Evolutionary conservation across 495 filamentous ascomycete species (phyloP), one percentile per base, ranked within the genome.

Genomic region (Xylaria sp.): DNA sequence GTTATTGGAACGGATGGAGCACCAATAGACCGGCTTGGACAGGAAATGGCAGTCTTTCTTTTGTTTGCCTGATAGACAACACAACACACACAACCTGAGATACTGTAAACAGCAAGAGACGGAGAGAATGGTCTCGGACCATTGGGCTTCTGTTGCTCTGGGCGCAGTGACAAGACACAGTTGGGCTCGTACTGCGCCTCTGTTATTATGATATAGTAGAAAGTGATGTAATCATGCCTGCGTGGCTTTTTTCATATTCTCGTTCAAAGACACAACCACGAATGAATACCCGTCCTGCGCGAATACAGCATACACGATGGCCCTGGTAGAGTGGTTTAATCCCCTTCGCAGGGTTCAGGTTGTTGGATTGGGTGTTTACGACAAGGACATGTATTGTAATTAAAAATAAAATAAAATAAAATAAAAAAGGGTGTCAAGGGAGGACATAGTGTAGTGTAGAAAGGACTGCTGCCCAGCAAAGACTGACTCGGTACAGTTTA

Each of bases 171-270:
- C 61, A 44, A 52, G 3, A 33, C 29, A 40, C 26, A 53, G 46
- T 67, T 53, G 63, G 63, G 35, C 48, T 55, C 31, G 61, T 21
- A 24, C 62, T 50, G 64, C 64, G 64, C 35, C 21, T 67, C 64
- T 24, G 48, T 55, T 46, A n/a, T n/a, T n/a, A n/a, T n/a, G n/a
- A n/a, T n/a, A n/a, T 65, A 11, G 19, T 52, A 52, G 61, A 33
- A 48, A 62, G 21, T 26, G 9, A 37, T 24, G 31, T 37, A 14
- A n/a, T 37, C 40, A 43, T 43, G 21, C 37, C 59, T 12, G 59
- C 12, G n/a, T 61, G 37, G 59, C 35, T 43, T 61, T 61, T 37
- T 55, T 7, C 2, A 55, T 29, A 17, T 55, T 31, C 52, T 46
- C 40, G n/a, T 21, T 17, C 21, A 46, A 24, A 15, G 50, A 52